Base-by-base conservation (phyloP, 768 basidiomycete species). In the Pulveroboletus sp. region DNA sequence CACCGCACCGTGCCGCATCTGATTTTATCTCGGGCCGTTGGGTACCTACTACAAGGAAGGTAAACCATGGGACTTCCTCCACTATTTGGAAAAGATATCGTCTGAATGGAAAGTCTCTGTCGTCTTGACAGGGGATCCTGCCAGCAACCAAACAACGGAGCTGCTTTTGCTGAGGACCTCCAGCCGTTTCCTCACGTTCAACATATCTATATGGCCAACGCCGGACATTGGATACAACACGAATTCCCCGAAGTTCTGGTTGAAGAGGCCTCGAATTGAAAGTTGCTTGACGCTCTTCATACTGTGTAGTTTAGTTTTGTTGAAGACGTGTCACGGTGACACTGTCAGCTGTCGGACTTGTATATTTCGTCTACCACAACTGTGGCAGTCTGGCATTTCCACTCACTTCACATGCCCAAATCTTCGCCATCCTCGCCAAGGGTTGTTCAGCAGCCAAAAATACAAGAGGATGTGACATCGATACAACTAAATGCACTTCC, bases 381-480 rank as follows among this genome's bases (percentile, higher is more conserved):
- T 23, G 20, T n/a, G n/a, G n/a, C n/a, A 17, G 3, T 16, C 13
- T 9, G 16, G 7, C 27, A n/a, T 9, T 19, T 7, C 20, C 20
- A 23, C 47, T 26, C n/a, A 49, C 16, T 26, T 13, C 5, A 31
- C 37, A 65, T 65, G 64, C 50, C 63, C 27, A 47, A 29, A 8
- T 51, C 56, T 13, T 41, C 35, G 19, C 55, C 58, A 41, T 46
- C 58, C 23, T 59, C 63, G 4, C 66, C 68, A 26, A 58, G 43
- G 30, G 20, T 40, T 44, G 31, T 39, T n/a, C 63, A 44, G 12
- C 51, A 36, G 27, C 41, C 41, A 26, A 39, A 41, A 10, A 53
- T 54, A 23, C 50, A 43, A 26, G 55, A 55, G 29, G 55, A 54
- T 3, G 31, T 44, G 20, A 7, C 38, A 20, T 20, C 14, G 7